These are phyloP conservation scores for Zasmidium angulare DNA, from an alignment of 2,329 filamentous ascomycete genomes.

Conservation along the genomic window DNA sequence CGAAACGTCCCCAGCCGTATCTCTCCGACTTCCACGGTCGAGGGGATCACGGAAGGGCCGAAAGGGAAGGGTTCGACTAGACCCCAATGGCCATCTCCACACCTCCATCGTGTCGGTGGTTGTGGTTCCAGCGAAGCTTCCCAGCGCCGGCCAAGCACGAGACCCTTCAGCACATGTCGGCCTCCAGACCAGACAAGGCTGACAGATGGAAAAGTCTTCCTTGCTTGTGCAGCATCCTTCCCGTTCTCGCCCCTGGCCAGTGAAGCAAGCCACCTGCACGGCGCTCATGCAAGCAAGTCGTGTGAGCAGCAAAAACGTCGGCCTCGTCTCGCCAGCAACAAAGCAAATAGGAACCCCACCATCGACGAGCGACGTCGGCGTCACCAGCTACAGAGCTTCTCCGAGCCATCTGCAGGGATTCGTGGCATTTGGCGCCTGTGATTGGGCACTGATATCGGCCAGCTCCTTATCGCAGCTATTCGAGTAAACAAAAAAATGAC, in stretches of 20 bases:
- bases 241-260: background rate
- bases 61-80: background rate
- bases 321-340: no score
- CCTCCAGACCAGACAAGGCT: no score
- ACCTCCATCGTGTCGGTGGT: background rate
- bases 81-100: background rate
- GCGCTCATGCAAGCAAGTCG: background rate
- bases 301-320: background rate
- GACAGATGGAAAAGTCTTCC: background rate
- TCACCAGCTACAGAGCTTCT: background rate
- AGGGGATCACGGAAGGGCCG: background rate
- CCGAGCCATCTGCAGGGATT: background rate
- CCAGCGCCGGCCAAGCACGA: background rate
- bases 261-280: no score
- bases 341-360: background rate
- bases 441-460: background rate
- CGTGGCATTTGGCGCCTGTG: background rate
- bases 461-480: background rate
- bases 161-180: no score
- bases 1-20: background rate
- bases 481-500: slow-evolving; percentile 3
- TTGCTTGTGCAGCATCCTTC: background rate
- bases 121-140: background rate
- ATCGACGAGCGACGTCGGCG: background rate
- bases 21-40: background rate